Base-by-base conservation (phyloP, 306 rosid genomes). In the Cucurbita maxima region DNA sequence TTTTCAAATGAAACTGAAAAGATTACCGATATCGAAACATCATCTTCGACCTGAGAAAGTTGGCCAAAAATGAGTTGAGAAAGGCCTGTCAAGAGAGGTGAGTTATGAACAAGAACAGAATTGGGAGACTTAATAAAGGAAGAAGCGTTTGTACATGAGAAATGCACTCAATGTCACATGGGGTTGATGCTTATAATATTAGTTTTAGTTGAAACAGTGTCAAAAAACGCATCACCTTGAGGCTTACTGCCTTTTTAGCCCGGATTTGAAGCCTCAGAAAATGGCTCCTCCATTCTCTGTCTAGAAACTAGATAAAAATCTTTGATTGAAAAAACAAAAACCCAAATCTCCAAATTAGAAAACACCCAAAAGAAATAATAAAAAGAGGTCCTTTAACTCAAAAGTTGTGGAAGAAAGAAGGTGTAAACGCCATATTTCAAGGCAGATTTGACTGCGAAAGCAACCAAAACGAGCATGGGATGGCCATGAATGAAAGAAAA, bases 121-220 rank as follows among this genome's bases (percentile, higher is more conserved):
- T 1, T 11, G 18, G 56, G 55, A 40, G 55, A 45, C 20, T 48
- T 51, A 52, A 51, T 25, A 51, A 51, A 34, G 47, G 58, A 63
- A 67, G 48, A 62, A 69, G 72, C 67, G 16, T 58, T 40, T 4
- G 58, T 4, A 76, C 87, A 80, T 80, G 91, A 83, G 85, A 85
- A 89, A 81, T 66, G 87, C 89, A 81, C 36, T 79, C 80, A 74
- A 58, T 85, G 83, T 91, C 97, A 91, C 99, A 91, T 91, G 97
- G 90, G 71, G 56, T n/a, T 57, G 79, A 80, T 84, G 71, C 77
- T 66, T 70, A 52, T 30, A 71, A 18, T 68, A 75, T 72, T n/a
- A 67, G 20, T 54, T 52, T 30, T 56, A 15, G 40, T 40, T 19
- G 25, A 72, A 11, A 37, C 7, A 45, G 34, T 62, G 57, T 30